Conservation (phyloP, 2,329 filamentous ascomycete species). For the Phialophora macrospora region DNA sequence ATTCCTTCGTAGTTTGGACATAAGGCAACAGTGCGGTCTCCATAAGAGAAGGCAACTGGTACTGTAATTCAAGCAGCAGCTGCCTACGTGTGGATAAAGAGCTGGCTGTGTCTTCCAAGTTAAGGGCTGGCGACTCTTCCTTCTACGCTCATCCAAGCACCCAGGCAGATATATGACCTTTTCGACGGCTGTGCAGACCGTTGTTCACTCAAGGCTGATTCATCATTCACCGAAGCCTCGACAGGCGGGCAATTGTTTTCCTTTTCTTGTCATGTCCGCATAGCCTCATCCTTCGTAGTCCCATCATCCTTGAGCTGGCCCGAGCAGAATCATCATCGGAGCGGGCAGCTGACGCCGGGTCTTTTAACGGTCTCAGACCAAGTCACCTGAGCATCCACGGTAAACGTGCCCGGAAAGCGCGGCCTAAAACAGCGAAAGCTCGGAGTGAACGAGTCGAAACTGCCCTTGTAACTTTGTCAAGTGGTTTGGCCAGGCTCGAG, state of each 20-base stretch:
- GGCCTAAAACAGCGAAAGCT: conserved; percentile 2
- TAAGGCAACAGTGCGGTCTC: neutral
- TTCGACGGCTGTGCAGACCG: neutral
- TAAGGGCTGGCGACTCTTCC: neutral
- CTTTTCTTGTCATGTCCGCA: neutral
- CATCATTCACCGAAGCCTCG: neutral
- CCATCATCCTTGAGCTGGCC: neutral
- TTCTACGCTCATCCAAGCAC: neutral
- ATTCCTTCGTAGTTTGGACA: neutral
- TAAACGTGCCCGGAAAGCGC: conserved; percentile 1
- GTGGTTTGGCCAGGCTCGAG: conserved; percentile 2
- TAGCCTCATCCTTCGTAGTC: neutral
- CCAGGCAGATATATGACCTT: neutral
- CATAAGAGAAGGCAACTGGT: neutral
- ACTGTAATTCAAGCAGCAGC: neutral
- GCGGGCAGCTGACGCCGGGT: neutral
- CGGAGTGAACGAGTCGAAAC: neutral
- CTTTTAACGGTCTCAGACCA: neutral
- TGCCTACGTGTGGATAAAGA: neutral
- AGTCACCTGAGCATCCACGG: neutral
- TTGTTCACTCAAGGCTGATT: neutral
- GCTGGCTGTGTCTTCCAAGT: neutral
- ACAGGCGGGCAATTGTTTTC: neutral
- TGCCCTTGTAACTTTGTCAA: neutral
- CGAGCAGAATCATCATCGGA: neutral